Base-by-base conservation (phyloP, 768 basidiomycete genomes). In the Butyriboletus loyo region DNA sequence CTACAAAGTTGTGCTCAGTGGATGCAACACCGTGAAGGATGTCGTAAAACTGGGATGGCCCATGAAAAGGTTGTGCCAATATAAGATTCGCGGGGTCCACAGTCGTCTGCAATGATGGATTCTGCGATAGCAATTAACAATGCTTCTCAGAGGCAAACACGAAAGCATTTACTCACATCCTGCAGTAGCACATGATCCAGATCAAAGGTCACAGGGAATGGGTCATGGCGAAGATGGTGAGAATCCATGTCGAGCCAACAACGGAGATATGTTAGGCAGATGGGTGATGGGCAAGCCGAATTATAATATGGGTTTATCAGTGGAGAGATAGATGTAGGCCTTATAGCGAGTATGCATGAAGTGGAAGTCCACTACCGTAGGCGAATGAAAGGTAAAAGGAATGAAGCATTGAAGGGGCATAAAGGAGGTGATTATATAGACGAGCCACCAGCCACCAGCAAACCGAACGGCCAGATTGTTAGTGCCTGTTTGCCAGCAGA, bases 101-200 rank as follows among this genome's bases (percentile, higher is more conserved):
- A 4, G 52, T 47, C 21, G 22, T 39, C 39, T 61, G 42, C 13
- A 11, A 42, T 1, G 9, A 25, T 22, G 32, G 7, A 39, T 32
- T 38, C 30, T 53, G 32, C 1, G 11, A 48, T 14, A 3, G 5
- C 10, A 25, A 17, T 54, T 27, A 52, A 24, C 9, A 27, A 47
- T n/a, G 2, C n/a, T 19, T n/a, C n/a, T n/a, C n/a, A n/a, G 22
- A 49, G 5, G 19, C 36, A 37, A 37, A 11, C 17, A 35, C 2
- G 19, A 49, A 19, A 24, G 19, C 1, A 7, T 38, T 13, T 40
- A 52, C 61, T 50, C 39, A 61, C 60, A n/a, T 28, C 36, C 17
- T 55, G 44, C 13, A 19, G 28, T 32, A 17, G 7, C 35, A 35
- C 22, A 52, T 54, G 37, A 39, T 36, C 37, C 5, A 5, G 30